Evolutionary conservation across 208 protist genomes (phyloP), one percentile per base, ranked within the genome.

Genomic region (Phytomonas serpens): DNA sequence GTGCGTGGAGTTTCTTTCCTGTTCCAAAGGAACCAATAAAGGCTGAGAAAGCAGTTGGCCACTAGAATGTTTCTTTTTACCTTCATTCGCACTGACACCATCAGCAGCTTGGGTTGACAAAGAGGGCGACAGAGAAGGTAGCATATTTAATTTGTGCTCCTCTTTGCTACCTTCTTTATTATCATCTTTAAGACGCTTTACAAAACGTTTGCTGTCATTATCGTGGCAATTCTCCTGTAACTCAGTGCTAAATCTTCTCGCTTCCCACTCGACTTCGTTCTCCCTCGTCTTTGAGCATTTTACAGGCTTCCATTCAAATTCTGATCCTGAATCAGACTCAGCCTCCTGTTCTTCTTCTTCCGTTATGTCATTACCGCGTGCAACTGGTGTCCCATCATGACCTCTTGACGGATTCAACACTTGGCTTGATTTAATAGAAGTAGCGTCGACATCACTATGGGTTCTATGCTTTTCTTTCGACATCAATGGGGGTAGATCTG

Each of bases 231-330:
- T 27, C 4, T 27, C 47, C 19, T 57, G 16, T 57, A 27, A 19
- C 6, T 57, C 2, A 6, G 27, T 57, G 19, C 47, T 27, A 19
- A 57, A 27, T 4, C 16, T 1, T 57, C 6, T 57, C 1, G 47
- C 47, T 57, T 27, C 47, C 47, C 47, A 57, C 47, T 57, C 4
- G 4, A 57, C 16, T 57, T 27, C 23, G 19, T 57, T 57, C 27
- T 57, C 19, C 11, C 47, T 19, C 19, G 47, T 57, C 47, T 57
- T 57, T 9, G 47, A 57, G 19, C 47, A 27, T 57, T 57, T 57
- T 57, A 57, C 47, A 57, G 47, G 47, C 19, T 27, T 57, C 47
- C 47, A 57, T 57, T 57, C 47, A 57, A 57, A 57, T 5, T 57
- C 47, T 57, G 47, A 57, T 19, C 47, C 47, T 27, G 47, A 57